Evolutionary conservation across 2,329 filamentous ascomycete species (phyloP).

Genomic region (Corniculantispora saksenae): DNA sequence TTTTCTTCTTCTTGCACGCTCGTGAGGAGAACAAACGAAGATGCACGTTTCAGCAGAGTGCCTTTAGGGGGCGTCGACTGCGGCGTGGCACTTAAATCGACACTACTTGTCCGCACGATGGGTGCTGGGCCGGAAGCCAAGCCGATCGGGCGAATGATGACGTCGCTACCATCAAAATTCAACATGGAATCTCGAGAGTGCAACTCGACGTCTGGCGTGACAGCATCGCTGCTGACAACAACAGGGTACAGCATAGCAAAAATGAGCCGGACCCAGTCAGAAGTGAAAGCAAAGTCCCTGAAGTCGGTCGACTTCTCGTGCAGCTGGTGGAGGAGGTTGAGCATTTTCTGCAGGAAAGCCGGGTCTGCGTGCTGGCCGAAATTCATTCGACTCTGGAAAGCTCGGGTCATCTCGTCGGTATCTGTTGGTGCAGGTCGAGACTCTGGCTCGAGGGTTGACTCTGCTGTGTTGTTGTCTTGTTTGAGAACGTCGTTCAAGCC

Average conservation of each 20-base stretch:
- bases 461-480: conserved; percentile 42
- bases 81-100: conserved; percentile 51
- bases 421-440: not conserved
- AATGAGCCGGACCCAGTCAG: conserved; percentile 79
- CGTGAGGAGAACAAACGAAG: conserved; percentile 88
- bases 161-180: conserved; percentile 82
- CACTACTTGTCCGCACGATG: conserved; percentile 70
- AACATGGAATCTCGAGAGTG: conserved; percentile 78
- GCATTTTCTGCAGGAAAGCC: conserved; percentile 70
- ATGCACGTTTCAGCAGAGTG: conserved; percentile 72
- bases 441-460: not conserved
- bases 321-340: conserved; percentile 76
- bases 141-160: conserved; percentile 74
- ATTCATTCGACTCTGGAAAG: conserved; percentile 19
- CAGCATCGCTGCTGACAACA: conserved; percentile 80
- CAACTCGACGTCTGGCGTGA: conserved; percentile 84
- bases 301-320: conserved; percentile 77
- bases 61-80: conserved; percentile 52
- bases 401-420: not conserved
- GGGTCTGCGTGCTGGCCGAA: conserved; percentile 32
- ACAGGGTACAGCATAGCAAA: conserved; percentile 82
- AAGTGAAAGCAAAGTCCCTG: conserved; percentile 76
- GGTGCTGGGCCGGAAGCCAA: conserved; percentile 61
- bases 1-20: conserved; percentile 47
- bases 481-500: conserved; percentile 72